Conservation (phyloP, 2,329 filamentous ascomycete genomes). For the Clonostachys rhizophaga region DNA sequence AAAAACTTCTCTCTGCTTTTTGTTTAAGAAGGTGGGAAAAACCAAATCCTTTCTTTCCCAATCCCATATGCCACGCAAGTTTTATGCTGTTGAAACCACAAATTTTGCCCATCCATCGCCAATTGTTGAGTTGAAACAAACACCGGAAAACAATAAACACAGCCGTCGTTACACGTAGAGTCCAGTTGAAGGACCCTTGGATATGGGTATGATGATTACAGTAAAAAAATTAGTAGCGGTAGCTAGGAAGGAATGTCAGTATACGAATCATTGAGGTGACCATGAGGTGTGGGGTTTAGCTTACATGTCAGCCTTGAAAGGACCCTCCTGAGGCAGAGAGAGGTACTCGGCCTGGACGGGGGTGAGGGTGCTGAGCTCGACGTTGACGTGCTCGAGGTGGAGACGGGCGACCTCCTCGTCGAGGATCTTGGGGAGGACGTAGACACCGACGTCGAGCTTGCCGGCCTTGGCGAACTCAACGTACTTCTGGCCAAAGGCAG, state of each 20-base stretch:
- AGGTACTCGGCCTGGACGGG: conserved; percentile 92
- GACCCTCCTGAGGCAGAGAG: conserved; percentile 77
- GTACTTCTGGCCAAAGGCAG: conserved; percentile 88
- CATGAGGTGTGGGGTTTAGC: conserved; percentile 14
- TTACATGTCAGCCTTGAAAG: conserved; percentile 94
- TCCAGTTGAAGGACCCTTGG: conserved; percentile 33
- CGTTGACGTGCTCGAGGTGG: conserved; percentile 91
- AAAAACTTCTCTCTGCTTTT: too few species aligned
- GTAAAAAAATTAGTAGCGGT: conserved; percentile 35
- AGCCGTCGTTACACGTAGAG: conserved; percentile 24
- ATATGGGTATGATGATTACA: conserved; percentile 20
- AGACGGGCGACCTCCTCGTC: conserved; percentile 97
- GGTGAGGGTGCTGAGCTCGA: conserved; percentile 84
- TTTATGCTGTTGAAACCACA: conserved; percentile 38
- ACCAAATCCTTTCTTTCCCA: neutral
- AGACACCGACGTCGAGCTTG: conserved; percentile 89
- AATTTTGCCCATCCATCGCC: conserved; percentile 23
- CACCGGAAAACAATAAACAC: conserved; percentile 5
- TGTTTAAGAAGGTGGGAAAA: too few species aligned
- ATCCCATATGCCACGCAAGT: conserved; percentile 26
- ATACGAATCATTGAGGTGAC: neutral
- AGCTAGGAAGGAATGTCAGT: conserved; percentile 19
- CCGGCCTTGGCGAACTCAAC: conserved; percentile 90
- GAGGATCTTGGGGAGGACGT: conserved; percentile 93
- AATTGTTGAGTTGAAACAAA: conserved; percentile 16